Evolutionary conservation across 257 asterid species (phyloP).

Genomic region (Solanum habrochaites): DNA sequence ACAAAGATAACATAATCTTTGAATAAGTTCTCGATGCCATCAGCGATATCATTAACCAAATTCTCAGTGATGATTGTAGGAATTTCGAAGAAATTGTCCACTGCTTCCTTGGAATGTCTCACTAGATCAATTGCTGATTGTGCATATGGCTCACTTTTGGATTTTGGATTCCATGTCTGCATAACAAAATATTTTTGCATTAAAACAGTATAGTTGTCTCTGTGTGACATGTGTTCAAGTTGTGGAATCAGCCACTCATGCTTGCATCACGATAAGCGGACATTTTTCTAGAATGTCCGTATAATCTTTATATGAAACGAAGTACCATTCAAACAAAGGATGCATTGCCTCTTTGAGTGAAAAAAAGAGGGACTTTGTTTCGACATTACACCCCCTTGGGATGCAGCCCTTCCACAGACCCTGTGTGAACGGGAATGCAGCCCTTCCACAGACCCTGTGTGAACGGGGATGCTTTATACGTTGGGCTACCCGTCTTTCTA

Average conservation of each 20-base stretch:
- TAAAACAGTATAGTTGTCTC: neutral
- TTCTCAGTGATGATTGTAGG: slow-evolving; percentile 56
- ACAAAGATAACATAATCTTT: slow-evolving; percentile 59
- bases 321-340: neutral
- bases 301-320: neutral
- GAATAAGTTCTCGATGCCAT: slow-evolving; percentile 63
- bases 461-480: neutral
- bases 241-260: neutral
- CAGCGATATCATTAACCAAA: slow-evolving; percentile 46
- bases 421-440: neutral
- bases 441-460: neutral
- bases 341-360: neutral
- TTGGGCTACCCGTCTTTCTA: neutral
- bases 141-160: slow-evolving; percentile 86
- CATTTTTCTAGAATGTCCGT: neutral
- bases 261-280: neutral
- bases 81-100: slow-evolving; percentile 61
- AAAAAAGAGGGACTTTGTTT: too few species aligned
- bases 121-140: slow-evolving; percentile 63
- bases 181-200: neutral
- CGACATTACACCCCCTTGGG: neutral
- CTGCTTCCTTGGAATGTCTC: slow-evolving; percentile 45
- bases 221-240: neutral
- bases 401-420: neutral
- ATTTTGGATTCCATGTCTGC: slow-evolving; percentile 95